Evolutionary conservation across 139 green algal genomes (phyloP), one percentile per base, ranked within the genome.

Genomic region (Volvox africanus): DNA sequence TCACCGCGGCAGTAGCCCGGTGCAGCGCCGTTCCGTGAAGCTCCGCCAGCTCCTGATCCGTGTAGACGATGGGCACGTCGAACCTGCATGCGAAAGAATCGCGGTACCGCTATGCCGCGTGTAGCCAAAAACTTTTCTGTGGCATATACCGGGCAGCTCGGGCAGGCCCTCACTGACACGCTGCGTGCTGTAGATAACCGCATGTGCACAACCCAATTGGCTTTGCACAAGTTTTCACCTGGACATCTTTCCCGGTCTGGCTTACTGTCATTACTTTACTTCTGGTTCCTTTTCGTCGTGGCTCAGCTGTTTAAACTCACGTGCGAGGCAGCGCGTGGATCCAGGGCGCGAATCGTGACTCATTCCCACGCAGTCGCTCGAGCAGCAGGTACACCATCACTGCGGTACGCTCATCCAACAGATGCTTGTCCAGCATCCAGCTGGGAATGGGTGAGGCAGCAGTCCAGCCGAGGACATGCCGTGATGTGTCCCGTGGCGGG

Each of bases 11-110:
- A 32, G 89, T 62, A 32, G 96, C 97, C 16, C 83, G 62, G 61
- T 95, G 84, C 67, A 99, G 90, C 24, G 93, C 93, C 22, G 96
- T 99, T 32, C 97, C 97, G 30, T 91, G 84, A 71, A 99, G 94
- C 92, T 95, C 95, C 30, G 90, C 20, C 87, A 97, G n/a, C 82
- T 98, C 94, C 28, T 88, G 75, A 20, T 92, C 81, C 36, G 69
- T 92, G 87, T 87, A 96, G 30, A 33, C 84, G 35, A 97, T 71
- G 82, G 79, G 97, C 71, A 61, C 94, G 93, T 93, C 22, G 37
- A 95, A 95, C 92, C 88, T 94, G 67, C 19, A 68, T 28, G 65
- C 65, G 2, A 55, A 55, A 55, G 9, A 55, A 55, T 55, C 5
- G 44, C 9, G 44, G 44, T 55, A 9, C 44, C 5, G 5, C 5